phyloP scores from a whole-genome alignment of 768 basidiomycete genomes.

The Mycena latifolia region DNA sequence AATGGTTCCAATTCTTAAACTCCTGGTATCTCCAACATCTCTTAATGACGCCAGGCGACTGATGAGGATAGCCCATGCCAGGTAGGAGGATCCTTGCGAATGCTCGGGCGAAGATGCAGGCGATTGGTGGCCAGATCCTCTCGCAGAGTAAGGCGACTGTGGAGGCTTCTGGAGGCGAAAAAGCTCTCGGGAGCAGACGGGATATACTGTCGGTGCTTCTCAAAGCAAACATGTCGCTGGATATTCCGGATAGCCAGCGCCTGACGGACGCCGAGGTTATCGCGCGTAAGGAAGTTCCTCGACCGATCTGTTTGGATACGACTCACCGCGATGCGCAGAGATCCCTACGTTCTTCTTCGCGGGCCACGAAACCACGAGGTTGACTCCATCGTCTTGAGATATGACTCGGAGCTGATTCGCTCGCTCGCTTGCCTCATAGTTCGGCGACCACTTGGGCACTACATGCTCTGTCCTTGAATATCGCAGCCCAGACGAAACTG shows the following conservation, averaged over 20 bases:
- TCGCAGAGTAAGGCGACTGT: slow-evolving; percentile 51
- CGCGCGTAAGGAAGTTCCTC: slow-evolving; percentile 23
- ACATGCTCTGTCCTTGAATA: slow-evolving; percentile 51
- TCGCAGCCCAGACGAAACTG: slow-evolving; percentile 55
- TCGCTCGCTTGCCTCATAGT: neutral
- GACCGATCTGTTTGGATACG: neutral
- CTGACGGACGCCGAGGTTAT: slow-evolving; percentile 64
- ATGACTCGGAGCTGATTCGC: too few species aligned
- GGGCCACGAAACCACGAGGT: slow-evolving; percentile 36
- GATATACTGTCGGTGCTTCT: slow-evolving; percentile 63
- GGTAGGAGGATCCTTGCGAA: slow-evolving; percentile 20
- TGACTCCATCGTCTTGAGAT: too few species aligned
- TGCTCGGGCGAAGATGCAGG: slow-evolving; percentile 45
- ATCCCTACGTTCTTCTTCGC: slow-evolving; percentile 58
- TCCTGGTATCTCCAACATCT: slow-evolving; percentile 35
- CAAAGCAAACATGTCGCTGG: slow-evolving; percentile 62
- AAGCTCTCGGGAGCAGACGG: slow-evolving; percentile 41
- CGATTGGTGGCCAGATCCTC: slow-evolving; percentile 55
- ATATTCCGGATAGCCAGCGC: slow-evolving; percentile 56
- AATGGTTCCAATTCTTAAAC: slow-evolving; percentile 42
- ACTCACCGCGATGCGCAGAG: neutral
- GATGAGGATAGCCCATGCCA: neutral
- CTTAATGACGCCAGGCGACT: slow-evolving; percentile 15
- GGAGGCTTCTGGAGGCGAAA: slow-evolving; percentile 17
- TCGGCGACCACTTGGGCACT: slow-evolving; percentile 52